phyloP scores from a whole-genome alignment of 331 rosid genomes.

The Pyracantha coccinea region DNA sequence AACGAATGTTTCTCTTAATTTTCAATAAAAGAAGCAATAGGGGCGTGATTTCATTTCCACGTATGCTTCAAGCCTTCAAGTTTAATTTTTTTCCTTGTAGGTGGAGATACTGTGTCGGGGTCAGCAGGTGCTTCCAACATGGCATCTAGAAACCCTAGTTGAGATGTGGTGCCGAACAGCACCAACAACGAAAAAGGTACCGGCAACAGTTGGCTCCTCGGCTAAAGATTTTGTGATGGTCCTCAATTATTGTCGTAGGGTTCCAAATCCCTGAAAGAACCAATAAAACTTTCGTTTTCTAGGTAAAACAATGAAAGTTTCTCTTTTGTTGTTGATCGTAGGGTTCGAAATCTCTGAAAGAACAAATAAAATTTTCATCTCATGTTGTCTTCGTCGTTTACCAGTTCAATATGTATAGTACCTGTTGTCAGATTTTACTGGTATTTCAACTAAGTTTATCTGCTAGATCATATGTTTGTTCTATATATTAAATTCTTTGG shows the following conservation, averaged over 20 bases:
- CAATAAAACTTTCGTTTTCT: no score
- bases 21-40: constrained; percentile 1
- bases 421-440: background rate
- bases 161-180: constrained; percentile 85
- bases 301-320: background rate
- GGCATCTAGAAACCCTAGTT: constrained; percentile 63
- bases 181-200: constrained; percentile 52
- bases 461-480: constrained; percentile 1
- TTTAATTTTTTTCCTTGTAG: constrained; percentile 22
- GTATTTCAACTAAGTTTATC: background rate
- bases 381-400: background rate
- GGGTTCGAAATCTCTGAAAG: constrained; percentile 31
- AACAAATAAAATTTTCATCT: background rate
- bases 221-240: constrained; percentile 98
- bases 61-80: background rate
- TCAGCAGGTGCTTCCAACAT: constrained; percentile 59
- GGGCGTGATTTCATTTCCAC: background rate
- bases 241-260: constrained; percentile 69
- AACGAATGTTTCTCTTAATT: background rate
- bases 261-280: constrained; percentile 26
- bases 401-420: background rate
- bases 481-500: constrained; percentile 2
- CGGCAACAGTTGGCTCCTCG: constrained; percentile 80
- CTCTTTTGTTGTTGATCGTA: background rate
- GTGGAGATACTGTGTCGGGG: constrained; percentile 88